phyloP scores from a whole-genome alignment of 73 alveolate genomes.

The Paramecium tetraurelia region DNA sequence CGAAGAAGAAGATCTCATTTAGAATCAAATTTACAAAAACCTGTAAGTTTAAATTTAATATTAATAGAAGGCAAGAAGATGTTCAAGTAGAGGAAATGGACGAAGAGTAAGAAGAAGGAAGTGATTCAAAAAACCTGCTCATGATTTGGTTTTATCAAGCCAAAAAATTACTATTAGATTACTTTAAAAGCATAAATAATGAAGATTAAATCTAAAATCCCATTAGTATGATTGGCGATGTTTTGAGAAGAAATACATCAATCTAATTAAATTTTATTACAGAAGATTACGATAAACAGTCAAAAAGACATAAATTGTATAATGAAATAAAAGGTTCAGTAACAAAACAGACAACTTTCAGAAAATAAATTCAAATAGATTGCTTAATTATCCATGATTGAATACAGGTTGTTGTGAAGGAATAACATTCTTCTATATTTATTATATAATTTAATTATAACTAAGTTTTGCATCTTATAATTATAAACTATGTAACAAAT shows the following conservation, averaged over 20 bases:
- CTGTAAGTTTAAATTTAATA: background rate
- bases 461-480: too few relatives aligned
- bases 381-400: background rate
- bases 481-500: too few relatives aligned
- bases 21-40: background rate
- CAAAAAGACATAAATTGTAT: background rate
- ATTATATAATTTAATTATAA: too few relatives aligned
- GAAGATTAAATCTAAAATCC: background rate
- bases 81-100: background rate
- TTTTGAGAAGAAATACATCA: background rate
- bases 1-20: background rate
- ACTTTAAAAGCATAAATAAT: background rate
- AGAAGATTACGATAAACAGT: background rate
- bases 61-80: background rate
- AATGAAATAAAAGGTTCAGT: background rate
- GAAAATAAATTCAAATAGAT: background rate
- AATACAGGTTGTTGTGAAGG: background rate
- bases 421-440: too few relatives aligned
- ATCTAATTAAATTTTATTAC: background rate
- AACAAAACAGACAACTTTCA: background rate
- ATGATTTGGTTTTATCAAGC: background rate
- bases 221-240: background rate
- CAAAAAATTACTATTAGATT: background rate
- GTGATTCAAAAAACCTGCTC: background rate
- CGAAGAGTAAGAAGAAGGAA: background rate